Conservation (phyloP, 1,139 yeast species). For the Candida tetrigidarum region DNA sequence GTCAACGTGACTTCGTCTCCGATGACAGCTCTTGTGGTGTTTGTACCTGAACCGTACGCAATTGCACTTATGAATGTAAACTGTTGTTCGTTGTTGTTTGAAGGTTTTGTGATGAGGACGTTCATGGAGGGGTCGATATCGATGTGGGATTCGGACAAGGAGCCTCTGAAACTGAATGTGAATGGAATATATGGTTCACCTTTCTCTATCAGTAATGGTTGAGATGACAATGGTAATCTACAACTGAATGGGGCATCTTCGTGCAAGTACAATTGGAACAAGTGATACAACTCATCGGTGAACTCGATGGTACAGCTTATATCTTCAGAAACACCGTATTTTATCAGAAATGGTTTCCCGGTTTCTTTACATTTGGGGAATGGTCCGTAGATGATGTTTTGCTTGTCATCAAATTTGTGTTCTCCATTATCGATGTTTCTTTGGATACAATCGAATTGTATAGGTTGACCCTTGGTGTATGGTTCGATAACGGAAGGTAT, state of each 20-base stretch:
- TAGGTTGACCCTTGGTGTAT: constrained; percentile 45
- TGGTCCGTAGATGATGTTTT: constrained; percentile 58
- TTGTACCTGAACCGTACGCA: constrained; percentile 67
- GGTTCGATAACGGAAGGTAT: constrained; percentile 41
- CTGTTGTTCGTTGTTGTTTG: constrained; percentile 28
- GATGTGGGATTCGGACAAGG: constrained; percentile 68
- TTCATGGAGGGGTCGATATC: constrained; percentile 68
- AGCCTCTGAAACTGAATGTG: constrained; percentile 69
- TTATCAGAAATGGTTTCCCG: constrained; percentile 56
- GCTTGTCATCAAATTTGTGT: constrained; percentile 65
- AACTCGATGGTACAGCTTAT: constrained; percentile 65
- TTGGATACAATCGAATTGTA: constrained; percentile 63
- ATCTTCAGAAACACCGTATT: constrained; percentile 56
- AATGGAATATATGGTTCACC: constrained; percentile 64
- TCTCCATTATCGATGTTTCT: constrained; percentile 78
- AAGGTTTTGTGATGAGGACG: constrained; percentile 52
- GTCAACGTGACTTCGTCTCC: constrained; percentile 64
- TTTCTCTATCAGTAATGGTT: constrained; percentile 42
- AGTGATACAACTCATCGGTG: constrained; percentile 70
- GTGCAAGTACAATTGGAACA: constrained; percentile 75
- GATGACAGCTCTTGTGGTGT: constrained; percentile 64
- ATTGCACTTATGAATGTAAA: constrained; percentile 55
- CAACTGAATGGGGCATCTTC: constrained; percentile 81
- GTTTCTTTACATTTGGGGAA: constrained; percentile 73
- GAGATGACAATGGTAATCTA: constrained; percentile 56